Conservation (phyloP, 306 rosid species). For the Castanea crenata region DNA sequence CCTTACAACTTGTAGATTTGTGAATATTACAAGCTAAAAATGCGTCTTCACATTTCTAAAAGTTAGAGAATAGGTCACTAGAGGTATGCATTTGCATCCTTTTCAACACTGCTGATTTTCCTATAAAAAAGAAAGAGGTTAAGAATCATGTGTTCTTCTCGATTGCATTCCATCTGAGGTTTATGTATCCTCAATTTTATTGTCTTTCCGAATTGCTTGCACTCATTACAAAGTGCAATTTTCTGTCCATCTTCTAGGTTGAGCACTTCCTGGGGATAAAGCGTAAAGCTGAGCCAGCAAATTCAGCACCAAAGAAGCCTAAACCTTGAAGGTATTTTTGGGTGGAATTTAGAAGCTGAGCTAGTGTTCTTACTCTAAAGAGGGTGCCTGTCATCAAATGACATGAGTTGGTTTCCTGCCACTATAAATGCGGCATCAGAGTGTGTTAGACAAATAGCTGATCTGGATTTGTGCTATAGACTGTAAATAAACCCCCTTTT, state of each 20-base stretch:
- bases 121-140: too few relatives aligned
- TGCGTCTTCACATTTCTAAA: background rate
- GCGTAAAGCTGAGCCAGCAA: constrained; percentile 67
- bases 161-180: background rate
- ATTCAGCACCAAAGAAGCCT: constrained; percentile 53
- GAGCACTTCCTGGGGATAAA: constrained; percentile 90
- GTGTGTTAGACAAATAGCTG: background rate
- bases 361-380: background rate
- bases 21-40: background rate
- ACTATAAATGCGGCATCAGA: background rate
- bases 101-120: too few relatives aligned
- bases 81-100: too few relatives aligned
- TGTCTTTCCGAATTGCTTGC: background rate
- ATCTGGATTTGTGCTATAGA: background rate
- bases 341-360: constrained; percentile 1
- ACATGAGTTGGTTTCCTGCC: background rate
- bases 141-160: too few relatives aligned
- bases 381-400: background rate
- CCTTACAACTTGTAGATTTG: background rate
- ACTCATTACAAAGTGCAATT: background rate
- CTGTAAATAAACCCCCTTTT: constrained; percentile 3
- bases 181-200: background rate
- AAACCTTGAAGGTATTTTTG: constrained; percentile 44
- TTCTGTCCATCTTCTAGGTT: constrained; percentile 47
- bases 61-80: too few relatives aligned